Evolutionary conservation across 257 asterid species (phyloP).

Genomic region (Primulina huaijiensis): DNA sequence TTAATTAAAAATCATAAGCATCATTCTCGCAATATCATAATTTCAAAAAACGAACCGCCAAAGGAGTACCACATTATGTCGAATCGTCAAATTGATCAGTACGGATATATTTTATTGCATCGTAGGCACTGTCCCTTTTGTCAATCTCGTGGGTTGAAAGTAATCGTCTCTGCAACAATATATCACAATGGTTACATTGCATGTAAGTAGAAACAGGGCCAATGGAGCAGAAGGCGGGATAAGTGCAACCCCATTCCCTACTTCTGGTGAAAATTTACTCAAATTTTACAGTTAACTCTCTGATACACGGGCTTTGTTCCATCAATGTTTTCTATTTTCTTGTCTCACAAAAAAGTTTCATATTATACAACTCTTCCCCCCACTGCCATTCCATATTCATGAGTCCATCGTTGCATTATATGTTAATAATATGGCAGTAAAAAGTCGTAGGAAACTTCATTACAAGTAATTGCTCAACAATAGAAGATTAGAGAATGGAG

Average conservation of each 20-base stretch:
- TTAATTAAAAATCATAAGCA: not conserved
- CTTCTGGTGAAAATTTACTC: too few relatives aligned
- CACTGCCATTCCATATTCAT: too few relatives aligned
- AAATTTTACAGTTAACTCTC: too few relatives aligned
- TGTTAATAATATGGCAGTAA: too few relatives aligned
- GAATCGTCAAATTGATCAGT: constrained; percentile 31
- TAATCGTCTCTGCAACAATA: constrained; percentile 44
- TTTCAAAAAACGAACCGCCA: constrained; percentile 11
- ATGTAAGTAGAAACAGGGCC: constrained; percentile 8
- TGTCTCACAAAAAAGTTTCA: too few relatives aligned
- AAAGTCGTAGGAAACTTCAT: not conserved
- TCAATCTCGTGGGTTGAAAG: constrained; percentile 56
- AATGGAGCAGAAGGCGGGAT: not conserved
- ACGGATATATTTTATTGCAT: constrained; percentile 32
- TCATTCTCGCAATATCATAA: constrained; percentile 4
- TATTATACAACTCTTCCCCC: too few relatives aligned
- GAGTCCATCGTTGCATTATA: too few relatives aligned
- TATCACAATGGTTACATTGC: constrained; percentile 14
- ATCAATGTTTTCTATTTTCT: too few relatives aligned
- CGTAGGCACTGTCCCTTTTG: constrained; percentile 30
- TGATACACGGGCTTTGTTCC: too few relatives aligned
- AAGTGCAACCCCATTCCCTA: not conserved
- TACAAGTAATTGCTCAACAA: not conserved
- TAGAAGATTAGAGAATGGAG: not conserved
- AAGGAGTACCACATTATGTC: constrained; percentile 27